These are phyloP conservation scores for Mycena sp. DNA, from an alignment of 1,284 basidiomycete species.

Conservation along the genomic window DNA sequence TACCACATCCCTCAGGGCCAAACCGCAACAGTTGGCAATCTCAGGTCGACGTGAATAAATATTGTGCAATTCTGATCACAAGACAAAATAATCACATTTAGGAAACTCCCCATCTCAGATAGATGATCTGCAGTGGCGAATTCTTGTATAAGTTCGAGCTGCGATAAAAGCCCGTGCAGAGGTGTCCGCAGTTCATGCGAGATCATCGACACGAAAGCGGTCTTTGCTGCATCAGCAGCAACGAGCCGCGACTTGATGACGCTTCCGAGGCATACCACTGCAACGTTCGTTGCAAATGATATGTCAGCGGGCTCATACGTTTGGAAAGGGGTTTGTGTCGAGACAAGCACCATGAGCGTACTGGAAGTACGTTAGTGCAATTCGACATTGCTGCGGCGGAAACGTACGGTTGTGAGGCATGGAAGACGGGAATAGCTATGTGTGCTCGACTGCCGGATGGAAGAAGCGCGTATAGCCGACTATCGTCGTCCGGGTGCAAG, in stretches of 20 bases:
- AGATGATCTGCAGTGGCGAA: constrained; percentile 16
- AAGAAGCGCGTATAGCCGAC: constrained; percentile 2
- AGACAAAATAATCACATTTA: no score
- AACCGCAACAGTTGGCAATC: constrained; percentile 15
- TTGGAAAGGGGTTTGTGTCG: background rate
- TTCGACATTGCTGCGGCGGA: background rate
- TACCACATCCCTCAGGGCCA: constrained; percentile 16
- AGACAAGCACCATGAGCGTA: constrained; percentile 9
- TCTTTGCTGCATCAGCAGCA: constrained; percentile 22
- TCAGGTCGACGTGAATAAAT: no score
- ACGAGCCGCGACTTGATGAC: constrained; percentile 15
- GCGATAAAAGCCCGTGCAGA: constrained; percentile 17
- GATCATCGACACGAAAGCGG: constrained; percentile 16
- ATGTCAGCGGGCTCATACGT: constrained; percentile 15
- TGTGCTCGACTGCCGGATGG: constrained; percentile 1
- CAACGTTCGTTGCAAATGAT: constrained; percentile 18
- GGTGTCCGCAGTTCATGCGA: constrained; percentile 21
- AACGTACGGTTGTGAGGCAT: constrained; percentile 9
- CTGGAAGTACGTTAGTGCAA: background rate
- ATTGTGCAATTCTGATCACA: no score
- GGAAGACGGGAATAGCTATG: constrained; percentile 16
- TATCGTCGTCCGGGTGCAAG: background rate
- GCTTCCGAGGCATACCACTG: constrained; percentile 17
- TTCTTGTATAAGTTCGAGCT: constrained; percentile 21
- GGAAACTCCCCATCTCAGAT: constrained; percentile 7